Evolutionary conservation across 495 filamentous ascomycete genomes (phyloP).

Genomic region (Aspergillus coremiiformis): DNA sequence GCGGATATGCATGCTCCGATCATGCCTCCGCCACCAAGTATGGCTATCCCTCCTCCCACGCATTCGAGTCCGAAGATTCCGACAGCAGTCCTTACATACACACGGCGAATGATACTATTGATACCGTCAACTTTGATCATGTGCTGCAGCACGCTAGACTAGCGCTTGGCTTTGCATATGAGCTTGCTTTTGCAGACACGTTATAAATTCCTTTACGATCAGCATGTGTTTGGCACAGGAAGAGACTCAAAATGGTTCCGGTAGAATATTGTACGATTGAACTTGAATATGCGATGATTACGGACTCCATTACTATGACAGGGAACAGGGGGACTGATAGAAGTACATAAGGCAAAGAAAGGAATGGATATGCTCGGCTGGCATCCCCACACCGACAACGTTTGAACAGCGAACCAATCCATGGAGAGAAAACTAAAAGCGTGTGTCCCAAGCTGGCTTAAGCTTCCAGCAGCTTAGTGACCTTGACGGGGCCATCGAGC

Average conservation of each 20-base stretch:
- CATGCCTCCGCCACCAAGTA: neutral
- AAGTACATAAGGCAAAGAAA: neutral
- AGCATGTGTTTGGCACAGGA: too few relatives aligned
- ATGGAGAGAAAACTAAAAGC: too few relatives aligned
- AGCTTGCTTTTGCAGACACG: neutral
- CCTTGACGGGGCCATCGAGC: neutral
- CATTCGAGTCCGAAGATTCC: neutral
- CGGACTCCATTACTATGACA: neutral
- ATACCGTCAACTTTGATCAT: neutral
- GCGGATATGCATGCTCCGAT: conserved; percentile 1
- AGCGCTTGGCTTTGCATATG: neutral
- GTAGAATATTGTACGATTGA: too few relatives aligned
- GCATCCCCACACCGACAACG: too few relatives aligned
- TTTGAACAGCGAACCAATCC: too few relatives aligned
- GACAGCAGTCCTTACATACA: neutral
- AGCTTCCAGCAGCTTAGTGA: neutral
- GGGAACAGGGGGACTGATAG: neutral
- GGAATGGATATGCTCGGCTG: neutral
- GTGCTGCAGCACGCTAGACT: neutral
- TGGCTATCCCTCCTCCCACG: neutral
- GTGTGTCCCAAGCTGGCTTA: too few relatives aligned
- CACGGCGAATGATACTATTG: neutral
- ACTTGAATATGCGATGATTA: too few relatives aligned
- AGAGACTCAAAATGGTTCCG: too few relatives aligned
- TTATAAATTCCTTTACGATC: neutral